A percentile compares a stretch with the other conserved stretches of the same genome.
phyloP scores from a whole-genome alignment of 164 flowering plant genomes.

The Liquidambar formosana region DNA sequence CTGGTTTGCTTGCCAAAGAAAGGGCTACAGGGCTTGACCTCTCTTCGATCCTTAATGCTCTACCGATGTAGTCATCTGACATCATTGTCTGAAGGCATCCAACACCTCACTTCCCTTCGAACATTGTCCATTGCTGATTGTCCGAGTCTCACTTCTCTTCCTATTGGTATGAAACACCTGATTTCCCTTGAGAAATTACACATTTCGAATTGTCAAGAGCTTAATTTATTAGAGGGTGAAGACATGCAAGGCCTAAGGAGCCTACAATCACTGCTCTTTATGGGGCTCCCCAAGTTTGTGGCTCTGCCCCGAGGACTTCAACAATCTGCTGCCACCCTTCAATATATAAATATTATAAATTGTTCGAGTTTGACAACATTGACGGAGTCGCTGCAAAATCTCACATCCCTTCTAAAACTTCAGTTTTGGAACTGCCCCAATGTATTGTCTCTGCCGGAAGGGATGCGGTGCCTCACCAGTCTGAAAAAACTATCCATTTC shows the following conservation, averaged over 20 bases:
- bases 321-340: not conserved
- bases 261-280: not conserved
- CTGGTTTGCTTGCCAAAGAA: not conserved
- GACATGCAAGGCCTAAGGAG: not conserved
- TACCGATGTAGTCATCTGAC: not conserved
- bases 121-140: not conserved
- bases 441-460: slow-evolving; percentile 11
- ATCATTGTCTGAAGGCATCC: not conserved
- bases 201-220: not conserved
- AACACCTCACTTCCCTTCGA: not conserved
- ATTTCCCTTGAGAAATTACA: not conserved
- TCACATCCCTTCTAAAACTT: slow-evolving; percentile 15
- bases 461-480: not conserved
- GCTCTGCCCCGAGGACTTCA: not conserved
- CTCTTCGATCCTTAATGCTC: not conserved
- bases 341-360: not conserved
- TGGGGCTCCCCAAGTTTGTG: not conserved
- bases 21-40: not conserved
- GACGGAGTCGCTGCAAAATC: slow-evolving; percentile 21
- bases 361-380: slow-evolving; percentile 14
- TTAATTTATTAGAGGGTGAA: not conserved
- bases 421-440: slow-evolving; percentile 16
- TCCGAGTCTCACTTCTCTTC: not conserved
- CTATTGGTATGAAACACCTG: not conserved
- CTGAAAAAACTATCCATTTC: not conserved